Evolutionary conservation across 805 yeast species (phyloP), one percentile per base, ranked within the genome.

Genomic region (Hanseniaspora mollemarum): DNA sequence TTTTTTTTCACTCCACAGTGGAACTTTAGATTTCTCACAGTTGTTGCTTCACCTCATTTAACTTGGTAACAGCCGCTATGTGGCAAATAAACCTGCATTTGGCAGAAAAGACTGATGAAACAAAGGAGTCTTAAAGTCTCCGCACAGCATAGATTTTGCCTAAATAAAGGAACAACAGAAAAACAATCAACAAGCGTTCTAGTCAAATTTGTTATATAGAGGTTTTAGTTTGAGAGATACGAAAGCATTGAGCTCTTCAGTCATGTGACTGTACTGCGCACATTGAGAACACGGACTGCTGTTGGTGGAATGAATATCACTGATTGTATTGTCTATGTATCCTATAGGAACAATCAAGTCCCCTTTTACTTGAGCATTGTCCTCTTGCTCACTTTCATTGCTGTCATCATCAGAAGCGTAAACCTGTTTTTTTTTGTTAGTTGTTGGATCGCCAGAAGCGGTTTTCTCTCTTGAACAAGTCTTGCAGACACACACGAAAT

Each of bases 401-500:
- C 10, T 28, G 10, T 28, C 31, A 28, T 25, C 13, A 12, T 5
- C n/a, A 32, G 32, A 10, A 41, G 36, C 18, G 29, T 41, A 12
- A 29, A 13, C 15, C 22, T 32, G 18, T 43, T 31, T 10, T 19
- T 18, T 16, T 13, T 5, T 19, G 22, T 43, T n/a, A 9, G 9
- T 16, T 43, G 10, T 2, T 33, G 21, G n/a, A 13, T 12, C 15
- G 3, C 19, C 7, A 15, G 49, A 45, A 9, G 28, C 43, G 29
- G 22, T 37, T n/a, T 37, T 21, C 6, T 19, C 19, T n/a, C 25
- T 37, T 19, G 22, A 18, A 16, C 51, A 46, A 4, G 51, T 46
- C 25, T 39, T 46, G 26, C 51, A 46, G 9, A 10, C n/a, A 13
- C 51, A 46, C 4, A 38, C 44, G 32, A 46, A 46, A 13, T 46